Percentiles rank a stretch among this genome's conserved stretches.
Conservation (phyloP, 2,329 filamentous ascomycete species). For the Hymenoscyphus albidus region DNA sequence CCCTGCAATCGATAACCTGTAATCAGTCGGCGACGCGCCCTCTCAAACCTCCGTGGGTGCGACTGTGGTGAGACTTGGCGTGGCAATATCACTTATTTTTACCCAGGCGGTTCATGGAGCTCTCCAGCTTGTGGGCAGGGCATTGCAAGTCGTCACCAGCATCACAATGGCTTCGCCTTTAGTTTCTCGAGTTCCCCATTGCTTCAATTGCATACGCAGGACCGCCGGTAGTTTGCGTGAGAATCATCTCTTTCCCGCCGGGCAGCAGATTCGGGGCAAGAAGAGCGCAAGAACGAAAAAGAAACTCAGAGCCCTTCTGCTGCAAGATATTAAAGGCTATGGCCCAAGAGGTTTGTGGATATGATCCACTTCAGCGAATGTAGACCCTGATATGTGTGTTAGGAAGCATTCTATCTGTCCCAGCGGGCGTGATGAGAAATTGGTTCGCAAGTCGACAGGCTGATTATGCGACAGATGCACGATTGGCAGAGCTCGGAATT, state of each 20-base stretch:
- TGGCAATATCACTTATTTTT: conserved; percentile 4
- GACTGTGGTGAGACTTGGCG: background rate
- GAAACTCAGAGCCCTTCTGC: conserved; percentile 46
- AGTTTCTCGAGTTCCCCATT: conserved; percentile 28
- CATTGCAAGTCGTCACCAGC: conserved; percentile 1
- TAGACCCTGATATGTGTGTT: conserved; percentile 24
- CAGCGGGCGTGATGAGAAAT: conserved; percentile 52
- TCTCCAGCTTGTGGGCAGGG: conserved; percentile 8
- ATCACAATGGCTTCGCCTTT: conserved; percentile 31
- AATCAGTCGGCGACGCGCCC: background rate
- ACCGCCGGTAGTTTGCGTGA: conserved; percentile 26
- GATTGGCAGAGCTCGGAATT: conserved; percentile 43
- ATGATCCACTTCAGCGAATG: background rate
- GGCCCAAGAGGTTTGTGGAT: conserved; percentile 40
- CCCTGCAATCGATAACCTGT: background rate
- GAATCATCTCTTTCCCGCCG: conserved; percentile 17
- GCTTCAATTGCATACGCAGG: conserved; percentile 30
- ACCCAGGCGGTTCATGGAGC: background rate
- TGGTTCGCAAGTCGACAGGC: conserved; percentile 50
- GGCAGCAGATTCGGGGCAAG: conserved; percentile 41
- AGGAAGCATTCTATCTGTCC: conserved; percentile 51
- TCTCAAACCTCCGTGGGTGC: conserved; percentile 6
- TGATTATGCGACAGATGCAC: conserved; percentile 46
- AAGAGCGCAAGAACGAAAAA: conserved; percentile 40
- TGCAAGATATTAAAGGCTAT: conserved; percentile 49